These are phyloP conservation scores for Microbotryomycetes sp. DNA, from an alignment of 1,284 basidiomycete species.

Conservation along the genomic window DNA sequence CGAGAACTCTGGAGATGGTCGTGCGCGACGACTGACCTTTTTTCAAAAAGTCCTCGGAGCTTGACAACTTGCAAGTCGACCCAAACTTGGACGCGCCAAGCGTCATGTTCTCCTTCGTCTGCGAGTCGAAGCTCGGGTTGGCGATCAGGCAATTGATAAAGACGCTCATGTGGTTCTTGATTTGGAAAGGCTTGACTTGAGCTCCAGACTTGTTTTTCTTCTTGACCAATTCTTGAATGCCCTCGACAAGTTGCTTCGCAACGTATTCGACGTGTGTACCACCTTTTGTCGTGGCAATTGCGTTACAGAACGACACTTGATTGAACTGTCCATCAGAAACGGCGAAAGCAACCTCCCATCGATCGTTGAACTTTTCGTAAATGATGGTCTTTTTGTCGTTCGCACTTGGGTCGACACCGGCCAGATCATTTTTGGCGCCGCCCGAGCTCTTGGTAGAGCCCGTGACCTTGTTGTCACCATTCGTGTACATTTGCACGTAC, in stretches of 20 bases:
- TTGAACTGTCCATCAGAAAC: constrained; percentile 79
- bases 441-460: constrained; percentile 8
- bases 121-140: constrained; percentile 98
- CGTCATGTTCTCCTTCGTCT: constrained; percentile 96
- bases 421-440: constrained; percentile 45
- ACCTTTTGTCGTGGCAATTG: constrained; percentile 93
- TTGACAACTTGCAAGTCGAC: constrained; percentile 62
- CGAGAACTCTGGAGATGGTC: not conserved
- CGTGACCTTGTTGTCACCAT: constrained; percentile 42
- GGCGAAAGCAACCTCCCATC: constrained; percentile 96
- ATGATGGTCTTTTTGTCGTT: constrained; percentile 64
- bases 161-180: constrained; percentile 98
- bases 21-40: constrained; percentile 56
- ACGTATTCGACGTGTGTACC: constrained; percentile 88
- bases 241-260: constrained; percentile 80
- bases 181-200: constrained; percentile 81
- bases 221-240: constrained; percentile 62
- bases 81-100: constrained; percentile 80
- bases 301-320: constrained; percentile 96
- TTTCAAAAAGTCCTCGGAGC: constrained; percentile 92
- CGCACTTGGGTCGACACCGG: constrained; percentile 36
- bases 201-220: constrained; percentile 94
- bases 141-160: constrained; percentile 96
- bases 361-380: constrained; percentile 68
- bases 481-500: constrained; percentile 86